Evolutionary conservation across 2,329 filamentous ascomycete species (phyloP).

Genomic region (Coleophoma crateriformis): DNA sequence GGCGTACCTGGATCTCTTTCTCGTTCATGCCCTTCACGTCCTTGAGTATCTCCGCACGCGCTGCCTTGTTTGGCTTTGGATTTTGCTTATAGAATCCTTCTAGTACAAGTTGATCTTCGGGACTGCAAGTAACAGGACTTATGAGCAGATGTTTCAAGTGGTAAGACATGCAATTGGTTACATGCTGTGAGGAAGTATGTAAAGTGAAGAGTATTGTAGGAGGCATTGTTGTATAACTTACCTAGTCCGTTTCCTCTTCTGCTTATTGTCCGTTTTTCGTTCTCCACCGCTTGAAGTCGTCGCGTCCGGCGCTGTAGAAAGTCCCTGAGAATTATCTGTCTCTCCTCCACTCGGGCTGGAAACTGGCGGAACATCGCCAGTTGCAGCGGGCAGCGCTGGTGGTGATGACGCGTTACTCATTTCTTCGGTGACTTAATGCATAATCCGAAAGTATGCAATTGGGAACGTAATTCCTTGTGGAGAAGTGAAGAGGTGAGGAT

Average conservation of each 20-base stretch:
- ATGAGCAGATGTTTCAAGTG: background rate
- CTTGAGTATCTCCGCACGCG: slow-evolving; percentile 77
- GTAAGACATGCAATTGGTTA: background rate
- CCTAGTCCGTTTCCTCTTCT: slow-evolving; percentile 58
- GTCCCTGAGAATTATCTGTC: slow-evolving; percentile 12
- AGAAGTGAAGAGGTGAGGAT: slow-evolving; percentile 2
- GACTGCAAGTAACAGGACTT: slow-evolving; percentile 39
- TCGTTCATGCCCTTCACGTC: slow-evolving; percentile 78
- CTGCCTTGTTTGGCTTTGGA: slow-evolving; percentile 85
- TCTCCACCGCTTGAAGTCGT: slow-evolving; percentile 18
- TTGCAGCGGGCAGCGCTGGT: slow-evolving; percentile 13
- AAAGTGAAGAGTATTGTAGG: background rate
- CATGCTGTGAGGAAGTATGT: background rate
- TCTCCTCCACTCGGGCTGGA: slow-evolving; percentile 15
- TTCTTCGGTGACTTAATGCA: slow-evolving; percentile 13
- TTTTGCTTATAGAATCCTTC: slow-evolving; percentile 82
- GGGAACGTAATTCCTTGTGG: slow-evolving; percentile 4
- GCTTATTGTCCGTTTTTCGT: slow-evolving; percentile 29
- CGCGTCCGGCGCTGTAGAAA: slow-evolving; percentile 8
- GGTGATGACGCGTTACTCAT: slow-evolving; percentile 27
- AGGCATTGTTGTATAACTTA: slow-evolving; percentile 32
- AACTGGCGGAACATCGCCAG: slow-evolving; percentile 8
- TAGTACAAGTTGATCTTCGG: slow-evolving; percentile 82
- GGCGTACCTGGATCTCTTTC: slow-evolving; percentile 88
- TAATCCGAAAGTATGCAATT: slow-evolving; percentile 12